These are phyloP conservation scores for Dothideomycetidae sp. DNA, from an alignment of 2,329 filamentous ascomycete genomes.

Conservation along the genomic window DNA sequence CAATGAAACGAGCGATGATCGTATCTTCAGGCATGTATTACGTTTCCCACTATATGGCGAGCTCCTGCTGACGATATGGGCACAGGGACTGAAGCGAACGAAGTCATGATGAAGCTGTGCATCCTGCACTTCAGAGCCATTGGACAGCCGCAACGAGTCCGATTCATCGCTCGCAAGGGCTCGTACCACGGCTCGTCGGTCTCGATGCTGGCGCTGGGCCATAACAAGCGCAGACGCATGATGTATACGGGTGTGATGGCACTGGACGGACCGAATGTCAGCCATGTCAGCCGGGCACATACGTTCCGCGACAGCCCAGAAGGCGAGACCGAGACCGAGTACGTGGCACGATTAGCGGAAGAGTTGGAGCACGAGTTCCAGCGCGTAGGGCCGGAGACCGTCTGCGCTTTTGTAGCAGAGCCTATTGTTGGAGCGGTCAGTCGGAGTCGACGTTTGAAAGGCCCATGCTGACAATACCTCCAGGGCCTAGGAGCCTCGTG, in stretches of 20 bases:
- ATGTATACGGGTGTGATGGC: no score
- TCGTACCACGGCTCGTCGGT: constrained; percentile 39
- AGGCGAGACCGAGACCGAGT: constrained; percentile 42
- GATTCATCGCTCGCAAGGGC: constrained; percentile 33
- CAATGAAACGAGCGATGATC: not conserved
- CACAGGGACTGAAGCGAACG: not conserved
- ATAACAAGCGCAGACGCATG: no score
- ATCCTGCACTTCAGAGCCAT: not conserved
- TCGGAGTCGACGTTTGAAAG: constrained; percentile 11
- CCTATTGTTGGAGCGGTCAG: constrained; percentile 56
- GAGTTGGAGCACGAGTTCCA: constrained; percentile 57
- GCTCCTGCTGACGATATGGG: not conserved
- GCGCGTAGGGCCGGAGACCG: constrained; percentile 46
- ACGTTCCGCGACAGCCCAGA: constrained; percentile 43
- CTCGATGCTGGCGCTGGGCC: no score
- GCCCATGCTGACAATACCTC: not conserved
- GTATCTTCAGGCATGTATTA: not conserved
- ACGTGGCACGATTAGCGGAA: constrained; percentile 44
- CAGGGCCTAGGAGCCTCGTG: constrained; percentile 53
- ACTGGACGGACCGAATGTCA: no score
- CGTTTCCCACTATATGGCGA: not conserved
- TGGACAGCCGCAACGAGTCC: constrained; percentile 18
- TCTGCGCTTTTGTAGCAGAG: constrained; percentile 61
- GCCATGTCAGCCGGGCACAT: constrained; percentile 52
- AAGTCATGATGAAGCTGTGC: not conserved